A percentile compares a stretch with the other conserved stretches of the same genome.
Evolutionary conservation across 2,329 filamentous ascomycete species (phyloP).

Genomic region (Scleromitrula shiraiana): DNA sequence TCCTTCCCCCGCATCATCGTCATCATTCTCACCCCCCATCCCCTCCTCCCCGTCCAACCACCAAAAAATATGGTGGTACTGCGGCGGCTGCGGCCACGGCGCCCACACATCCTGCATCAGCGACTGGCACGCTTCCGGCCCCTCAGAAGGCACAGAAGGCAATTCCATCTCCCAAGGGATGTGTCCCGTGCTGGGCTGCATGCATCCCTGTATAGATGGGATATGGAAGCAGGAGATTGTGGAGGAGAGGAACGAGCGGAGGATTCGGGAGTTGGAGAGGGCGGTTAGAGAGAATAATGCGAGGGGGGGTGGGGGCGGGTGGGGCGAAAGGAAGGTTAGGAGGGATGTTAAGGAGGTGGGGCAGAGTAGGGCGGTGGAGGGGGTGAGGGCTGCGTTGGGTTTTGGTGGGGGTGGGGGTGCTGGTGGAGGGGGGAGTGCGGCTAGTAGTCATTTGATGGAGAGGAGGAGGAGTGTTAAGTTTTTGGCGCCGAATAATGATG

Average conservation of each 20-base stretch:
- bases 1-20: too few relatives aligned
- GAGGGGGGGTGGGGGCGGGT: background rate
- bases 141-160: conserved; percentile 26
- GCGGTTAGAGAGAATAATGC: conserved; percentile 20
- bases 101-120: conserved; percentile 53
- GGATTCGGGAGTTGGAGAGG: conserved; percentile 41
- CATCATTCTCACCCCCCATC: background rate
- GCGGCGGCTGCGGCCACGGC: conserved; percentile 53
- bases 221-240: conserved; percentile 41
- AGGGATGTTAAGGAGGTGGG: conserved; percentile 47
- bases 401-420: conserved; percentile 13
- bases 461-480: conserved; percentile 60
- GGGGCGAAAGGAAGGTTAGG: conserved; percentile 27
- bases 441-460: conserved; percentile 37
- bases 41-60: too few relatives aligned
- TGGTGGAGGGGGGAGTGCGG: background rate
- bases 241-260: conserved; percentile 27
- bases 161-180: conserved; percentile 39
- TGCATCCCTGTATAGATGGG: conserved; percentile 54
- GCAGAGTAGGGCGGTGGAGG: conserved; percentile 53
- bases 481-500: conserved; percentile 32
- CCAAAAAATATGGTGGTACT: conserved; percentile 53
- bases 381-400: conserved; percentile 45
- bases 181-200: conserved; percentile 57
- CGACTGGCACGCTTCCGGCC: conserved; percentile 45